Conservation (phyloP, 257 asterid genomes). For the Lycium ferocissimum region DNA sequence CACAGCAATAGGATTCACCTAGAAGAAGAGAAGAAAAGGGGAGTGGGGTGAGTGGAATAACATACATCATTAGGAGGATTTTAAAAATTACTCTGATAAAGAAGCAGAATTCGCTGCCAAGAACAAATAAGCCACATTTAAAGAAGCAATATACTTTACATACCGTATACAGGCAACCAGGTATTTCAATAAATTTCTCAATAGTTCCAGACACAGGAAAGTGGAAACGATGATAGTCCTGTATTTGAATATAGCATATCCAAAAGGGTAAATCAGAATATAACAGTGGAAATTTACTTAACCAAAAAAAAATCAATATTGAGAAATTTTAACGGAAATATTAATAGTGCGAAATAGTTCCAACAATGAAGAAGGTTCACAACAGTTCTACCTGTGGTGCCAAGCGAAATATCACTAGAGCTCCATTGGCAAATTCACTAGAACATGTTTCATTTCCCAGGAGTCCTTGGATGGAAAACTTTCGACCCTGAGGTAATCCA, state of each 20-base stretch:
- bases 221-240: conserved; percentile 98
- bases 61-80: conserved; percentile 38
- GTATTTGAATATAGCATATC: conserved; percentile 32
- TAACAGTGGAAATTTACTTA: neutral
- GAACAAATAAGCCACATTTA: neutral
- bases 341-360: neutral
- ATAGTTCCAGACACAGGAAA: conserved; percentile 91
- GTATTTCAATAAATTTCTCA: conserved; percentile 80
- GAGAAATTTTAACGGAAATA: conserved; percentile 26
- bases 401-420: conserved; percentile 92
- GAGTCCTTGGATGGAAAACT: conserved; percentile 89
- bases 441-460: conserved; percentile 79
- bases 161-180: conserved; percentile 98
- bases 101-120: conserved; percentile 22
- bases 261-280: conserved; percentile 13
- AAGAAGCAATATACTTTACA: conserved; percentile 29
- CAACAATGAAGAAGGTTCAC: conserved; percentile 20
- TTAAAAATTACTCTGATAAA: conserved; percentile 35
- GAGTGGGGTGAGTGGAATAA: conserved; percentile 7
- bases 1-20: conserved; percentile 99
- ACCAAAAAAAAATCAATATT: neutral
- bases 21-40: conserved; percentile 35
- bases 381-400: conserved; percentile 86
- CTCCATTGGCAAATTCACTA: conserved; percentile 68
- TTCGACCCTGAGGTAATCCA: conserved; percentile 67